Base-by-base conservation (phyloP, 768 basidiomycete genomes). In the Mycena indigotica region DNA sequence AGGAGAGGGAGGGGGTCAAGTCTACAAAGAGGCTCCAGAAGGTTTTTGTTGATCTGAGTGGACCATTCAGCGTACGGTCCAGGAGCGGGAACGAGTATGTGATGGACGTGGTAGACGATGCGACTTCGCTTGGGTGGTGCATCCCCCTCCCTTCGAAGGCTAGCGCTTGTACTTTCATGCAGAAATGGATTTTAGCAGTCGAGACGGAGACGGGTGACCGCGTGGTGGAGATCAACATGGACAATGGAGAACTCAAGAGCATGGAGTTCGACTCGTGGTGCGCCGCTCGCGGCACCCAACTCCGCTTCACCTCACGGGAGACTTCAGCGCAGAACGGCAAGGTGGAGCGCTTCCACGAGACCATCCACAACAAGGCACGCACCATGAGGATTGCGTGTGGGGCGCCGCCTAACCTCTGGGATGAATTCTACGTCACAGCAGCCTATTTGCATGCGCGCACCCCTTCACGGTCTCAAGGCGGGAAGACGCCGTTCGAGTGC, bases 251-350 rank as follows among this genome's bases (percentile, higher is more conserved):
- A 52, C 59, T 72, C 3, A 55, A 65, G 30, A 41, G 50, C n/a
- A 5, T 30, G 0, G 21, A 52, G 30, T 52, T 69, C 41, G 26
- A 46, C 0, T 52, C 26, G 1, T 72, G 62, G 64, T 56, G 63
- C 8, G 50, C 45, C 8, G 28, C 38, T 0, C 30, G 57, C 1
- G 67, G 71, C 3, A 64, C 53, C 1, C 8, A 41, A 1, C 59
- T 65, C 8, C 45, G 67, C 21, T 65, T 52, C 50, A 73, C 71
- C 0, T 70, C 71, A 0, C 67, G 73, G 0, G 66, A 77, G 59
- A 76, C 73, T 6, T 76, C 73, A n/a, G 70, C 69, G 0, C 71
- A 76, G 13, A 77, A 72, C 54, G 73, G 77, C 3, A 56, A 61
- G 6, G 74, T 74, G 3, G 74, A 79, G 51, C 66, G 72, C 0